phyloP scores from a whole-genome alignment of 2,329 filamentous ascomycete genomes.

The Botrytis squamosa region DNA sequence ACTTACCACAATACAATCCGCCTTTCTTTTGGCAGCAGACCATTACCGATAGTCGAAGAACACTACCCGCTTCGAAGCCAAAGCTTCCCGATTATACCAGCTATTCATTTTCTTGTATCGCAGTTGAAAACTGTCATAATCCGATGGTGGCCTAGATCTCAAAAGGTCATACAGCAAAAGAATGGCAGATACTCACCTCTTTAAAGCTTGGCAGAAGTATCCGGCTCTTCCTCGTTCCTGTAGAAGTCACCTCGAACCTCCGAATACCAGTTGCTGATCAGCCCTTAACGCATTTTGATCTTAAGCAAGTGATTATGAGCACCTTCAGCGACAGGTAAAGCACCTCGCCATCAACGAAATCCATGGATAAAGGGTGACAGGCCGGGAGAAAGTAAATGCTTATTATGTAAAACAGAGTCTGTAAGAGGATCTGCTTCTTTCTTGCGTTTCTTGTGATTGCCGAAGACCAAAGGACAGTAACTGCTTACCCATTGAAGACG shows the following conservation, averaged over 20 bases:
- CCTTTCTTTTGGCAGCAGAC: neutral
- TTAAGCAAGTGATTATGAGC: neutral
- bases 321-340: neutral
- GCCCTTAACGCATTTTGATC: fast-evolving
- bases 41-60: neutral
- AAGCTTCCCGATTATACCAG: neutral
- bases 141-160: neutral
- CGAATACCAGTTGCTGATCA: neutral
- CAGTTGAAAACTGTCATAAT: neutral
- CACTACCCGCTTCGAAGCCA: neutral
- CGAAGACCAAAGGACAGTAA: neutral
- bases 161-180: neutral
- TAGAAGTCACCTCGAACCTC: neutral
- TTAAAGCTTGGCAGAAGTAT: neutral
- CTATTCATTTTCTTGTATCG: neutral
- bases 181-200: neutral
- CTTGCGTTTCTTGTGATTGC: neutral
- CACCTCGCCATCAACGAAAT: neutral
- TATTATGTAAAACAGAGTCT: neutral
- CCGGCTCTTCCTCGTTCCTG: neutral
- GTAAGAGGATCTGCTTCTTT: neutral
- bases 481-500: neutral
- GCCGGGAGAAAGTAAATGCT: neutral
- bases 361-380: neutral
- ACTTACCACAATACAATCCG: neutral